Evolutionary conservation across 306 rosid species (phyloP).

Genomic region (Gillenia trifoliata): DNA sequence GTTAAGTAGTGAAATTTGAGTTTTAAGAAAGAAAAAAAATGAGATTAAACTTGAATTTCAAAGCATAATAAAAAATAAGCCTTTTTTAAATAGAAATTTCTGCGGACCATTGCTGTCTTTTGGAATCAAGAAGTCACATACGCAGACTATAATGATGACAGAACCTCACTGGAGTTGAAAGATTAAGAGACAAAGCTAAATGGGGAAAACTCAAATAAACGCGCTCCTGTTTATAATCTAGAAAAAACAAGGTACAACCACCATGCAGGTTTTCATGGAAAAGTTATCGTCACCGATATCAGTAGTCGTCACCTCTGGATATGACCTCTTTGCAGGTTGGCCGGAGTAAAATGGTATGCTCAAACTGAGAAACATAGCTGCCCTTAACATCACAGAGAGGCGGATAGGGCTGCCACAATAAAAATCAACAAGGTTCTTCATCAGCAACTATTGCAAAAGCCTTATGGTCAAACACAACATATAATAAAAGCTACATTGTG

Average conservation of each 20-base stretch:
- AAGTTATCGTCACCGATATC: constrained; percentile 12
- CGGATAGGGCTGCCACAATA: constrained; percentile 64
- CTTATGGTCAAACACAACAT: background rate
- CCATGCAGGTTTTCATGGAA: background rate
- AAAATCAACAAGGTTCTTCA: constrained; percentile 1
- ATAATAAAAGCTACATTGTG: background rate
- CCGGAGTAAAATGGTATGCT: constrained; percentile 86
- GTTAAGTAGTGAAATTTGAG: too few relatives aligned
- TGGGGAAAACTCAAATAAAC: background rate
- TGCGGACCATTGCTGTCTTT: too few relatives aligned
- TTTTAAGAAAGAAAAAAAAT: too few relatives aligned
- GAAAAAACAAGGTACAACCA: background rate
- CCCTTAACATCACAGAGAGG: constrained; percentile 87
- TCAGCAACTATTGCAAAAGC: constrained; percentile 2
- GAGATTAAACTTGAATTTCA: too few relatives aligned
- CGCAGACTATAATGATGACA: too few relatives aligned
- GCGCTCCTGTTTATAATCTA: background rate
- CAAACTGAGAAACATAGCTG: constrained; percentile 90
- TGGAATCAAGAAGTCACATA: too few relatives aligned
- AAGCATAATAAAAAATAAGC: too few relatives aligned
- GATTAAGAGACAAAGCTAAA: background rate
- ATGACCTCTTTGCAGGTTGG: constrained; percentile 98
- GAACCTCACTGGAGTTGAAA: too few relatives aligned
- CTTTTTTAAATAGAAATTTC: too few relatives aligned
- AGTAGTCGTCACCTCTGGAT: constrained; percentile 91